These are phyloP conservation scores for Tetrastigma voinierianum DNA, from an alignment of 164 flowering plant genomes.

Conservation along the genomic window DNA sequence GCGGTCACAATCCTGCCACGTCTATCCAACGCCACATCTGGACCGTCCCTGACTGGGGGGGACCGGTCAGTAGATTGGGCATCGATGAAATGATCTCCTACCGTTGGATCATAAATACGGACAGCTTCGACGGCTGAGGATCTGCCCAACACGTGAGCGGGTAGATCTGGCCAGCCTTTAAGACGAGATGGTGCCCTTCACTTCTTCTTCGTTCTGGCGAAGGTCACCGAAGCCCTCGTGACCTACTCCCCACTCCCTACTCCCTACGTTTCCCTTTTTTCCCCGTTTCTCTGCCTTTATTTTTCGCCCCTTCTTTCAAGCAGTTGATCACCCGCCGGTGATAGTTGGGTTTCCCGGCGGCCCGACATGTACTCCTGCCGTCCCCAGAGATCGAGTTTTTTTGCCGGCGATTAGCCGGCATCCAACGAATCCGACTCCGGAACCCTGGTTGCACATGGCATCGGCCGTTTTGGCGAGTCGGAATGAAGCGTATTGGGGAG, in stretches of 20 bases:
- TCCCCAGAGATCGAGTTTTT: background rate
- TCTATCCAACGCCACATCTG: constrained; percentile 9
- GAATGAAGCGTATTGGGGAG: constrained; percentile 38
- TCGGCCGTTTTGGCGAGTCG: constrained; percentile 35
- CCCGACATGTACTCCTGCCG: background rate
- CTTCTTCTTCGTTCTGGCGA: constrained; percentile 21
- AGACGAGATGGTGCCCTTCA: constrained; percentile 15
- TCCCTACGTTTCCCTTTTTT: background rate
- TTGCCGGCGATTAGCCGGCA: constrained; percentile 11
- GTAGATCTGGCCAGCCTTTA: constrained; percentile 37
- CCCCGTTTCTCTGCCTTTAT: background rate
- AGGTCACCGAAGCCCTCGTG: constrained; percentile 24
- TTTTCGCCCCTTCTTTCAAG: background rate
- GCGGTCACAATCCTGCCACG: constrained; percentile 10
- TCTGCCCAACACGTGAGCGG: constrained; percentile 2
- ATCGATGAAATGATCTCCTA: background rate
- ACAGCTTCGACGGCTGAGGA: constrained; percentile 5
- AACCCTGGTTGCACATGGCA: constrained; percentile 27
- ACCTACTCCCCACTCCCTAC: background rate
- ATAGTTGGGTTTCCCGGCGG: background rate
- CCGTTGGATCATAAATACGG: constrained; percentile 9
- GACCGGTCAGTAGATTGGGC: constrained; percentile 27
- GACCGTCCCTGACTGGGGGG: constrained; percentile 27
- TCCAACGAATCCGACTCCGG: constrained; percentile 1
- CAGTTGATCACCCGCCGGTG: background rate